Conservation (phyloP, 2,329 filamentous ascomycete genomes). For the Diplocarpon rosae region DNA sequence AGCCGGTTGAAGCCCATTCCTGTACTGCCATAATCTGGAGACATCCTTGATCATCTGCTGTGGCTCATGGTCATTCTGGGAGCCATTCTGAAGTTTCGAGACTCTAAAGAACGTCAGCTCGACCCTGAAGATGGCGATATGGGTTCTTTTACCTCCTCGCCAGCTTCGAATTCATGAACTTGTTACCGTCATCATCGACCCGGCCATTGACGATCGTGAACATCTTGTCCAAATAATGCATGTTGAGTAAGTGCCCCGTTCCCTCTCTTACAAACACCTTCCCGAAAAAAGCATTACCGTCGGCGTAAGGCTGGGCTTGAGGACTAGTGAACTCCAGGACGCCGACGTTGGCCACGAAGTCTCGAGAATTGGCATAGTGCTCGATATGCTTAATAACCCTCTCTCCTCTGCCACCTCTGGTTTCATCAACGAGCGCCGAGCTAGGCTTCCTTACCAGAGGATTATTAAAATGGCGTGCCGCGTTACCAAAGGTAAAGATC, state of each 20-base stretch:
- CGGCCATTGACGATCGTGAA: constrained; percentile 22
- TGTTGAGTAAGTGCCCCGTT: constrained; percentile 24
- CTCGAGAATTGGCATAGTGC: constrained; percentile 56
- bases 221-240: constrained; percentile 28
- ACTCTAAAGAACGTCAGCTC: constrained; percentile 6
- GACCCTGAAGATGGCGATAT: constrained; percentile 28
- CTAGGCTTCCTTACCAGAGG: constrained; percentile 41
- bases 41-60: constrained; percentile 40
- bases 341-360: constrained; percentile 66
- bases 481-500: constrained; percentile 68
- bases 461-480: constrained; percentile 74
- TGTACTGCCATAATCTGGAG: constrained; percentile 51
- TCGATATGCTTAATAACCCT: constrained; percentile 55
- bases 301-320: constrained; percentile 9
- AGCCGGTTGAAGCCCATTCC: constrained; percentile 35
- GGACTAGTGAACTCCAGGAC: constrained; percentile 50
- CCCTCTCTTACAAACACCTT: constrained; percentile 18
- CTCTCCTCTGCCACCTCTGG: constrained; percentile 14
- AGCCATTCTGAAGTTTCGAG: neutral
- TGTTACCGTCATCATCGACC: constrained; percentile 12
- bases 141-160: neutral
- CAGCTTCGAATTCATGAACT: constrained; percentile 19
- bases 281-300: constrained; percentile 20
- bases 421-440: constrained; percentile 15
- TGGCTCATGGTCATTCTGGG: neutral